Evolutionary conservation across 2,329 filamentous ascomycete genomes (phyloP).

Genomic region (Aspergillus unguis): DNA sequence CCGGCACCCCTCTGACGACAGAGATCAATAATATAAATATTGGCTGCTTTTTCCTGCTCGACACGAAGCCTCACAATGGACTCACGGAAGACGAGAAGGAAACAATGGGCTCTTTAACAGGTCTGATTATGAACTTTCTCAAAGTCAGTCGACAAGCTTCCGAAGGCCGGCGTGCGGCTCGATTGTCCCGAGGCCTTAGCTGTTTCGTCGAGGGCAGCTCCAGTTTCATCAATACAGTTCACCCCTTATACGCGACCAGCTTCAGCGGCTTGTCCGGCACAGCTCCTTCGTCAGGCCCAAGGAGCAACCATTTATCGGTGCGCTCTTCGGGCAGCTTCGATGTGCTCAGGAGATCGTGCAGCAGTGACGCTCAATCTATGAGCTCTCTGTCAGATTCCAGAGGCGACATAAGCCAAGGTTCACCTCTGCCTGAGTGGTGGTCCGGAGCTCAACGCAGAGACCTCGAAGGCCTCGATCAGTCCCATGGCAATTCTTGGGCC

Average conservation of each 20-base stretch:
- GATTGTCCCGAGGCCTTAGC: conserved; percentile 55
- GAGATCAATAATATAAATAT: conserved; percentile 54
- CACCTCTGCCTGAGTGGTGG: conserved; percentile 26
- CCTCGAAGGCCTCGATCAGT: conserved; percentile 29
- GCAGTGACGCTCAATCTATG: conserved; percentile 26
- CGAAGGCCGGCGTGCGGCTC: conserved; percentile 51
- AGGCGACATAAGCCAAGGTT: conserved; percentile 22
- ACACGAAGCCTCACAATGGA: conserved; percentile 53
- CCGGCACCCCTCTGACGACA: conserved; percentile 60
- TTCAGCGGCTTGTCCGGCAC: conserved; percentile 8
- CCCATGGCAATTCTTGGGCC: conserved; percentile 39
- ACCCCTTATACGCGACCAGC: conserved; percentile 24
- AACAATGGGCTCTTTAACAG: conserved; percentile 57
- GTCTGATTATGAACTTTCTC: conserved; percentile 59
- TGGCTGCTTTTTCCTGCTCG: conserved; percentile 59
- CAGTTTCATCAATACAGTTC: conserved; percentile 33
- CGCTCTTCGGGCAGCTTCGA: conserved; percentile 22
- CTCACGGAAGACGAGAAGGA: conserved; percentile 40
- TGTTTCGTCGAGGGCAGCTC: conserved; percentile 54
- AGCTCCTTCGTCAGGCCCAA: no score
- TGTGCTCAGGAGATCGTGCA: conserved; percentile 24
- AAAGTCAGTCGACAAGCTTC: conserved; percentile 53
- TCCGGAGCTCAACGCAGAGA: conserved; percentile 26
- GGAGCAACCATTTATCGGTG: conserved; percentile 22
- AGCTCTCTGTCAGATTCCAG: conserved; percentile 29